Percentiles rank a stretch among this genome's conserved stretches.
Conservation (phyloP, 2,329 filamentous ascomycete species). For the Colletotrichum kahawae region DNA sequence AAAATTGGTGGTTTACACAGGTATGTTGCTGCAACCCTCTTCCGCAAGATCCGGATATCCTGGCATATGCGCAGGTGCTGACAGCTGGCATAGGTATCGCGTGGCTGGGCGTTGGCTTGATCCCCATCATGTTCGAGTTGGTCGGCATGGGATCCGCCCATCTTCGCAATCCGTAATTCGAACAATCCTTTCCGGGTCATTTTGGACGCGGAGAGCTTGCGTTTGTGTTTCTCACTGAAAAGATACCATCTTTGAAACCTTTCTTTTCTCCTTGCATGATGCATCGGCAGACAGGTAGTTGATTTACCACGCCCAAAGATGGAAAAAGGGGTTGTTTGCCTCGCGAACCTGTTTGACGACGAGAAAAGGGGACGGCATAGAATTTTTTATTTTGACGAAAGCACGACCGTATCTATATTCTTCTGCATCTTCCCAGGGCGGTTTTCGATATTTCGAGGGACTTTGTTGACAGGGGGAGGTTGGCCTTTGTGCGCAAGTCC, state of each 20-base stretch:
- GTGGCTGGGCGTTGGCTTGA: conserved; percentile 78
- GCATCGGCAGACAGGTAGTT: not conserved
- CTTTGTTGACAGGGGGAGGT: not conserved
- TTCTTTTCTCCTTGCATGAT: conserved; percentile 8
- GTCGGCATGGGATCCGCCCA: conserved; percentile 55
- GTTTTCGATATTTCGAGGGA: not conserved
- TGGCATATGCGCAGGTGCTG: conserved; percentile 1
- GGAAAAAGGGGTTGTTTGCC: not conserved
- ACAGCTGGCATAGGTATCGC: conserved; percentile 68
- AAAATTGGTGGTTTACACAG: conserved; percentile 92
- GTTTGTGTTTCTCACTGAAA: not conserved
- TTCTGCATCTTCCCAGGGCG: conserved; percentile 7
- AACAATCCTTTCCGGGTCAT: not conserved
- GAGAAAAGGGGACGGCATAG: not conserved
- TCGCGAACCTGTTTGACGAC: not conserved
- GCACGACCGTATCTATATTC: conserved; percentile 16
- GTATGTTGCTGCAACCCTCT: conserved; percentile 51
- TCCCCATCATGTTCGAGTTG: conserved; percentile 74
- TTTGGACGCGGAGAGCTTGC: not conserved
- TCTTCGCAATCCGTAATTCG: conserved; percentile 25
- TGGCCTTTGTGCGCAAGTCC: not conserved
- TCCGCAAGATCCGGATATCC: conserved; percentile 5
- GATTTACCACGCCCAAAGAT: not conserved
- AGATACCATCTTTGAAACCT: not conserved
- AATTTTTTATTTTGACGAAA: conserved; percentile 1